Base-by-base conservation (phyloP, 2,329 filamentous ascomycete genomes). In the Ophiostoma himal-ulmi region DNA sequence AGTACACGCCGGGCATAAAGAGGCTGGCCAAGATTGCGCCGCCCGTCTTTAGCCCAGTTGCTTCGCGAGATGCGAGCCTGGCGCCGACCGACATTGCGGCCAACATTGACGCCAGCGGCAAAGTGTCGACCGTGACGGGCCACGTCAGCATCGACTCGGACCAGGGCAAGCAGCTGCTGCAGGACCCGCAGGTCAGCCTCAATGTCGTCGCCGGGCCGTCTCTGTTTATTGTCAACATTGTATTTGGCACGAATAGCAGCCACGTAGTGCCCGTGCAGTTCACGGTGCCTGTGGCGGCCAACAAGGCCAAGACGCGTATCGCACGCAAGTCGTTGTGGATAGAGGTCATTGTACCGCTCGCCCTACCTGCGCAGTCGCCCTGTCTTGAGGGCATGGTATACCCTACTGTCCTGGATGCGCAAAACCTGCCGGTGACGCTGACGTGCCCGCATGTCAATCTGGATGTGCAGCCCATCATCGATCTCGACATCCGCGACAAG, bases 321-420 rank as follows among this genome's bases (percentile, higher is more conserved):
- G 82, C 81, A 48, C 80, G 82, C 41, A 81, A 76, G 30, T 81
- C 82, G 1, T 75, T 76, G 11, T 84, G 82, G 72, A 74, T 85
- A 39, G 82, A 85, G 71, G 75, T 85, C 37, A 76, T 82, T 48
- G 82, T 79, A 3, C 75, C 74, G 7, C 36, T 80, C 1, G 77
- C 78, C 0, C 72, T 77, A 8, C 77, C 79, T 5, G 69, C 71
- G 0, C 37, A 65, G 62, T 52, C 76, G 6, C 67, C 72, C 0
- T 17, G 69, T 5, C 74, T 80, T 5, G 72, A 78, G 11, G 76
- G 72, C 60, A 81, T 80, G 68, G 73, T 83, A 8, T 82, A 78
- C 65, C 82, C 82, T 0, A 74, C 76, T 0, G 71, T 70, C 3
- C 74, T 82, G 2, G 72, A 73, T 14, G 67, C n/a, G 8, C n/a